Conservation (phyloP, 805 yeast species). For the Ogataea siamensis region DNA sequence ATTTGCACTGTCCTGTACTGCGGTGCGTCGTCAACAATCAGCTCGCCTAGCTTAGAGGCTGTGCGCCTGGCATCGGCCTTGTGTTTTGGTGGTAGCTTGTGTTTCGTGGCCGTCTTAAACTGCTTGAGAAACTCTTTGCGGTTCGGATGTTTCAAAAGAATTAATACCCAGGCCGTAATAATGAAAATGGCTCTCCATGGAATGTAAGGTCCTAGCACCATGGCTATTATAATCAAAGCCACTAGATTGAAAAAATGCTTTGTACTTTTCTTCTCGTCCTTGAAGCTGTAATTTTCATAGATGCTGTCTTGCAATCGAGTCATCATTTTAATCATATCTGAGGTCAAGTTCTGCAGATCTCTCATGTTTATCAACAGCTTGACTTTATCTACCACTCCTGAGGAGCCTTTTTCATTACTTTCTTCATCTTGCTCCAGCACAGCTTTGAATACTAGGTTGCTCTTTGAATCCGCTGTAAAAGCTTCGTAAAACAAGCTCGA, state of each 20-base stretch:
- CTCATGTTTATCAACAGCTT: constrained; percentile 61
- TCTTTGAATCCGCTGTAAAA: constrained; percentile 19
- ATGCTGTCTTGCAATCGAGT: constrained; percentile 54
- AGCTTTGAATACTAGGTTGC: constrained; percentile 15
- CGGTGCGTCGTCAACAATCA: constrained; percentile 70
- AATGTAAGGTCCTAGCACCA: constrained; percentile 47
- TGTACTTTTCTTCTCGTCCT: constrained; percentile 66
- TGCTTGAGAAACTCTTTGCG: constrained; percentile 19
- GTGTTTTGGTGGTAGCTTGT: constrained; percentile 12
- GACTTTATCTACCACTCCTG: constrained; percentile 30
- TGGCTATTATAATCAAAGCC: constrained; percentile 39
- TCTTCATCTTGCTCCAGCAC: constrained; percentile 15
- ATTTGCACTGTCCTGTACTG: constrained; percentile 65
- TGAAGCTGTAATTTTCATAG: constrained; percentile 65
- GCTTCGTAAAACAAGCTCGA: constrained; percentile 17
- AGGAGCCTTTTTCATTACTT: constrained; percentile 10
- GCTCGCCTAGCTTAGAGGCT: constrained; percentile 21
- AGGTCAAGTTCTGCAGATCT: constrained; percentile 66
- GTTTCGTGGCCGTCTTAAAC: constrained; percentile 35
- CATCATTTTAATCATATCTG: constrained; percentile 48
- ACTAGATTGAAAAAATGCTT: constrained; percentile 47
- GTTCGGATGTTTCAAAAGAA: constrained; percentile 61
- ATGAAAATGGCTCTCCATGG: constrained; percentile 67
- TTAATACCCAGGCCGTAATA: constrained; percentile 51
- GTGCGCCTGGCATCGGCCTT: constrained; percentile 1